Conservation (phyloP, 306 rosid species). For the Prunus padus region DNA sequence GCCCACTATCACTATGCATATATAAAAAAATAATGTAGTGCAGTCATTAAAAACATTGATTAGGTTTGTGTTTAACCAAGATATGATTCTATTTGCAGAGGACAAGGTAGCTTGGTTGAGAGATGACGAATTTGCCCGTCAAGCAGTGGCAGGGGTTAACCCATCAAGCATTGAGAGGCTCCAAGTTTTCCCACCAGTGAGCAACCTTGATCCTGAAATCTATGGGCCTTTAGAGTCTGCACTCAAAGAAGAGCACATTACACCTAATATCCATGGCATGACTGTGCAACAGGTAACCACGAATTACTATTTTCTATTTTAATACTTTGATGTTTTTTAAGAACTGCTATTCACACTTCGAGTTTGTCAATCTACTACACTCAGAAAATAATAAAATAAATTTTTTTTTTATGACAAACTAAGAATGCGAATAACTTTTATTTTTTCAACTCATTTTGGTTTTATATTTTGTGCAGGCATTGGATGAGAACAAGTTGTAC, state of each 20-base stretch:
- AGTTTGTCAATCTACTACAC: not conserved
- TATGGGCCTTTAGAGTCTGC: constrained; percentile 79
- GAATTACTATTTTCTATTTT: not conserved
- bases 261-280: constrained; percentile 76
- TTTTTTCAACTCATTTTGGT: not conserved
- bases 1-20: not conserved
- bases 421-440: not conserved
- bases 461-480: constrained; percentile 45
- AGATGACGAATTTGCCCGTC: constrained; percentile 95
- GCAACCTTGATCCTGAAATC: constrained; percentile 72
- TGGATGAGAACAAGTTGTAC: constrained; percentile 64
- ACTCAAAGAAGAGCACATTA: constrained; percentile 84
- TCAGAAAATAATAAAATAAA: no score
- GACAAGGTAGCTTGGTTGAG: constrained; percentile 89
- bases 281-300: constrained; percentile 74
- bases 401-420: not conserved
- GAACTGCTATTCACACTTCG: not conserved
- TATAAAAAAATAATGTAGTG: not conserved
- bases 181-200: constrained; percentile 75
- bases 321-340: not conserved
- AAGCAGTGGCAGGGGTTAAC: constrained; percentile 87
- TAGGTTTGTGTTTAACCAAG: not conserved
- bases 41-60: not conserved
- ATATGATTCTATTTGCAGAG: constrained; percentile 46
- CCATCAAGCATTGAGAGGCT: constrained; percentile 80